phyloP scores from a whole-genome alignment of 2,329 filamentous ascomycete species.

The Cercospora sp. region DNA sequence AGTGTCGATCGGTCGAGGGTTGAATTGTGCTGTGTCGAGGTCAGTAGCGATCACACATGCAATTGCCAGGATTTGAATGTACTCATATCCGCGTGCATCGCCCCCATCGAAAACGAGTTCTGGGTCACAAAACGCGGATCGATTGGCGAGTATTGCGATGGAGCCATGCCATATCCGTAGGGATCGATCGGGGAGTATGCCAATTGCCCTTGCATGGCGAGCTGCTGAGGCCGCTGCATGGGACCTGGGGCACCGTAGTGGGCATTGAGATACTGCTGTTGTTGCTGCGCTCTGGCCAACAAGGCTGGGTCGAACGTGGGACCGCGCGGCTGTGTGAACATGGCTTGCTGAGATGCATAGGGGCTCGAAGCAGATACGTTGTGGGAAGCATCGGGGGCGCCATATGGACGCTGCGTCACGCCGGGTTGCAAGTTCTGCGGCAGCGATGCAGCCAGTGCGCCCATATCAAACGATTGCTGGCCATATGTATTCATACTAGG shows the following conservation, averaged over 20 bases:
- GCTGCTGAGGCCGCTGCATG: slow-evolving; percentile 23
- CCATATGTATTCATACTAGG: slow-evolving; percentile 22
- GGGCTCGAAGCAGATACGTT: slow-evolving; percentile 14
- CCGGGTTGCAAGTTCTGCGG: slow-evolving; percentile 19
- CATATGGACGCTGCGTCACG: slow-evolving; percentile 21
- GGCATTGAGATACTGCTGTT: slow-evolving; percentile 26
- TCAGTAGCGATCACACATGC: slow-evolving; percentile 2
- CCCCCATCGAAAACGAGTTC: slow-evolving; percentile 23
- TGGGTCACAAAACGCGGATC: slow-evolving; percentile 29
- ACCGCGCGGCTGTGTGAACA: slow-evolving; percentile 29
- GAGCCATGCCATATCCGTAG: slow-evolving; percentile 30
- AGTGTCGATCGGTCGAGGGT: slow-evolving; percentile 16
- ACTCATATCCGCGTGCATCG: slow-evolving; percentile 25
- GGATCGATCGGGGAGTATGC: slow-evolving; percentile 30
- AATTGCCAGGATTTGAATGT: not conserved
- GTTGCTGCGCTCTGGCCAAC: slow-evolving; percentile 28
- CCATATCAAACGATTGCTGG: slow-evolving; percentile 28
- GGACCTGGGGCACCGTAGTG: slow-evolving; percentile 26
- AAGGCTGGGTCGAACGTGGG: slow-evolving; percentile 24
- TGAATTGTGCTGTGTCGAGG: slow-evolving; percentile 24
- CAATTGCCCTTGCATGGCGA: slow-evolving; percentile 26
- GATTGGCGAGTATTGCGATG: slow-evolving; percentile 27
- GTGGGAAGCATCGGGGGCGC: slow-evolving; percentile 17
- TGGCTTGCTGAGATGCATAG: slow-evolving; percentile 17
- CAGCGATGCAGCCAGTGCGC: slow-evolving; percentile 21